Evolutionary conservation across 768 basidiomycete genomes (phyloP).

Genomic region (Hypholoma sublateritium): DNA sequence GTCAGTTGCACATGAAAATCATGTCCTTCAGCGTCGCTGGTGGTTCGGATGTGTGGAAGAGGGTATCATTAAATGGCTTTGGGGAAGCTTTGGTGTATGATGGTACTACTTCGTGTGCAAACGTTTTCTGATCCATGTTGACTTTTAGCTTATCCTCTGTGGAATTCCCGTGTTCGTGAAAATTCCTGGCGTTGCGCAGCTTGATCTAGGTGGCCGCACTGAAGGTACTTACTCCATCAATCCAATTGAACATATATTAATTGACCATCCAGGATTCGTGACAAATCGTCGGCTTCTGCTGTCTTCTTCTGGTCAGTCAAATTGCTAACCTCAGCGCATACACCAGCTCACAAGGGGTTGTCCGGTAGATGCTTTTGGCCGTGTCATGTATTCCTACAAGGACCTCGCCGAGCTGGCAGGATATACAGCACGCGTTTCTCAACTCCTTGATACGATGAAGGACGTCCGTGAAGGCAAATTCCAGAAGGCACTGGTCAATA

Average conservation of each 20-base stretch:
- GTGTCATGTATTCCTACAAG: conserved; percentile 97
- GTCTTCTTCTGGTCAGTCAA: conserved; percentile 69
- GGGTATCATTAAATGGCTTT: conserved; percentile 94
- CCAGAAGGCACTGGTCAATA: conserved; percentile 83
- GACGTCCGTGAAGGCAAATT: conserved; percentile 84
- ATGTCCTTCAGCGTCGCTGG: conserved; percentile 76
- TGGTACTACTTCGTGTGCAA: not conserved
- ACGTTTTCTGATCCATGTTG: not conserved
- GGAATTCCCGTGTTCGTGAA: conserved; percentile 93
- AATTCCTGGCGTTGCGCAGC: conserved; percentile 62
- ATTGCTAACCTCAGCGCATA: not conserved
- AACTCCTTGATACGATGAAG: conserved; percentile 86
- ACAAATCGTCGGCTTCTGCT: conserved; percentile 91
- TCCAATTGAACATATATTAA: not conserved
- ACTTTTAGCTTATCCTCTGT: conserved; percentile 71
- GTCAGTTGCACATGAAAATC: conserved; percentile 82
- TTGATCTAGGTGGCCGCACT: conserved; percentile 84
- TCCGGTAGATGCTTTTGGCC: conserved; percentile 80
- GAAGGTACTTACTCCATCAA: conserved; percentile 57
- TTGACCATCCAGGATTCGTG: conserved; percentile 69
- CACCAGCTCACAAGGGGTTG: conserved; percentile 1
- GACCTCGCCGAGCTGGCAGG: conserved; percentile 95
- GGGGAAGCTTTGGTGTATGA: conserved; percentile 91
- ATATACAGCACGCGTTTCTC: conserved; percentile 89
- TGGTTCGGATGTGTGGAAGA: conserved; percentile 94